Evolutionary conservation across 75 land plant genomes (phyloP), one percentile per base, ranked within the genome.

Genomic region (Gnetum montanum): DNA sequence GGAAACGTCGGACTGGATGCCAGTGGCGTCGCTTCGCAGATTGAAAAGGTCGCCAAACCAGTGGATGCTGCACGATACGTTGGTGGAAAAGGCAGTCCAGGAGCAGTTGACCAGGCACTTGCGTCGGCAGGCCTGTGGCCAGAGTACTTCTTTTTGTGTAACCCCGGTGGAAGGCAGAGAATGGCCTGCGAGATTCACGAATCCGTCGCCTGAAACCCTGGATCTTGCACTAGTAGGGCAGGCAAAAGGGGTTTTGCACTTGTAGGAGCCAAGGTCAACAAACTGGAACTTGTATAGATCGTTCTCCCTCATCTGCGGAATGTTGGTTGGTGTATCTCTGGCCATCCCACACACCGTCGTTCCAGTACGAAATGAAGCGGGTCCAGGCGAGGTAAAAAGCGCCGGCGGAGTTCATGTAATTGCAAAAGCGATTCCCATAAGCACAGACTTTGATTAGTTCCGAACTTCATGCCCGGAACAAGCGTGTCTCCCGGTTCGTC

Each of bases 311-410:
- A 85, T 80, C 59, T 85, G 73, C 12, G 84, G 88, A 4, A 85
- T 73, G 28, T 54, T 44, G 0, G 4, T 30, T 16, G 20, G 49
- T 46, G 51, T 80, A 85, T 11, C 55, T 50, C 25, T 31, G 20
- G 16, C 84, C 88, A 47, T 58, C 69, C 90, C 88, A 84, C 27
- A 48, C 65, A 18, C 89, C 84, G 18, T 75, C 71, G 16, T 60
- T 47, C 81, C 89, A 77, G 34, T 80, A 85, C 8, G 40, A 31
- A 4, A 10, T 23, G 6, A 62, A 20, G 25, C 25, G 22, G 27
- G 18, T 7, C 41, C 57, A 40, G 65, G 52, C 45, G 10, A 74
- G 33, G 68, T 30, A 29, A 46, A 63, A 13, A 27, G 45, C 16
- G 11, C 33, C 8, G 11, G 24, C 24, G 24, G 65, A 64, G 1